phyloP scores from a whole-genome alignment of 2,329 filamentous ascomycete species.

The Calonectria pteridis region DNA sequence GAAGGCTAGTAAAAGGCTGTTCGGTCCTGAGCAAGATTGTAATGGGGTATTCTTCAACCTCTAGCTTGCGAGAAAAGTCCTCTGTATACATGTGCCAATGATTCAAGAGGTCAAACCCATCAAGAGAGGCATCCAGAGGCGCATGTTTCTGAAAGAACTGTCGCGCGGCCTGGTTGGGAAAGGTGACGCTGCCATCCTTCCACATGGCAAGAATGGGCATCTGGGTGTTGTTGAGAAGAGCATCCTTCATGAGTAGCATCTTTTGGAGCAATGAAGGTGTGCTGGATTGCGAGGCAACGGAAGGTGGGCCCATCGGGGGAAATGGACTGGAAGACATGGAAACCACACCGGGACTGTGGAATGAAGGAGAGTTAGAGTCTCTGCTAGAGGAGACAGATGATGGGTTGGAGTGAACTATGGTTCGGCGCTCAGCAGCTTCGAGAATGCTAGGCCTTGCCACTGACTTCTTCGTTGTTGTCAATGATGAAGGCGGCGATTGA shows the following conservation, averaged over 20 bases:
- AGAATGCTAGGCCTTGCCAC: slow-evolving; percentile 55
- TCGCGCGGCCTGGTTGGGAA: slow-evolving; percentile 77
- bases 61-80: slow-evolving; percentile 72
- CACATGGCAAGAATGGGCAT: slow-evolving; percentile 85
- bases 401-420: slow-evolving; percentile 58
- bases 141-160: slow-evolving; percentile 61
- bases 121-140: slow-evolving; percentile 54
- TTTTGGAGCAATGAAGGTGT: slow-evolving; percentile 79
- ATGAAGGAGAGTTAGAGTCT: slow-evolving; percentile 60
- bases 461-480: slow-evolving; percentile 52
- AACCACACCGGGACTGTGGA: slow-evolving; percentile 64
- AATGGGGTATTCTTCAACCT: slow-evolving; percentile 75
- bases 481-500: slow-evolving; percentile 52
- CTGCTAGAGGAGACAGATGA: slow-evolving; percentile 62
- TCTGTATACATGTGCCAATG: slow-evolving; percentile 74
- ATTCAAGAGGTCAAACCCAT: slow-evolving; percentile 68
- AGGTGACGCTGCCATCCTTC: slow-evolving; percentile 80
- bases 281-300: slow-evolving; percentile 64
- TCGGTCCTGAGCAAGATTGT: slow-evolving; percentile 72
- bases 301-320: slow-evolving; percentile 75
- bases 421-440: slow-evolving; percentile 61
- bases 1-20: slow-evolving; percentile 67
- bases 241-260: slow-evolving; percentile 80
- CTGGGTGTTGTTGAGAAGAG: slow-evolving; percentile 79
- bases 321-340: slow-evolving; percentile 71